Conservation (phyloP, 2,329 filamentous ascomycete species). For the Pestalotiopsis sp. region DNA sequence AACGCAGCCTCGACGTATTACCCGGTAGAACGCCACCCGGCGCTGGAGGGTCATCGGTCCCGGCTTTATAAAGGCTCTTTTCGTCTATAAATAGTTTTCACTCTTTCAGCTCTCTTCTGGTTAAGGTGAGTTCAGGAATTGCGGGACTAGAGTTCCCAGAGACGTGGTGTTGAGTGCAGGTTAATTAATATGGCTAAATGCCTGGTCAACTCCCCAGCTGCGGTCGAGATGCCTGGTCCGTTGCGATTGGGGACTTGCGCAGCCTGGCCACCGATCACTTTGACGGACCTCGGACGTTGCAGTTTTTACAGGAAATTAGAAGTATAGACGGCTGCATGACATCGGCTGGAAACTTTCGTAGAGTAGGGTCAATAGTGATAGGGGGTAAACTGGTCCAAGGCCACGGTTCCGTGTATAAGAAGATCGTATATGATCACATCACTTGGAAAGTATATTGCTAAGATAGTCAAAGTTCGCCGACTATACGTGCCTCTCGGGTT, state of each 20-base stretch:
- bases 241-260: background rate
- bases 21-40: background rate
- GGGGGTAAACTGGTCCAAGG: background rate
- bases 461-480: background rate
- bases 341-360: background rate
- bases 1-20: background rate
- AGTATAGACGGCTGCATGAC: background rate
- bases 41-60: background rate
- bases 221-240: background rate
- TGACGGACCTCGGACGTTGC: background rate
- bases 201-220: background rate
- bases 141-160: constrained; percentile 3
- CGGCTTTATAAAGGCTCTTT: background rate
- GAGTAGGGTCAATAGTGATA: background rate
- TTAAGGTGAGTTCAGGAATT: background rate
- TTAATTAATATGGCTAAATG: constrained; percentile 17
- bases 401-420: background rate
- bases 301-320: background rate
- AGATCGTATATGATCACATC: background rate
- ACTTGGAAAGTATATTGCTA: background rate
- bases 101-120: background rate
- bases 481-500: background rate
- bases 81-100: background rate
- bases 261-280: background rate
- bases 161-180: constrained; percentile 11